Conservation (phyloP, 371 early-diverging fungal species). For the Entomophthora muscae region DNA sequence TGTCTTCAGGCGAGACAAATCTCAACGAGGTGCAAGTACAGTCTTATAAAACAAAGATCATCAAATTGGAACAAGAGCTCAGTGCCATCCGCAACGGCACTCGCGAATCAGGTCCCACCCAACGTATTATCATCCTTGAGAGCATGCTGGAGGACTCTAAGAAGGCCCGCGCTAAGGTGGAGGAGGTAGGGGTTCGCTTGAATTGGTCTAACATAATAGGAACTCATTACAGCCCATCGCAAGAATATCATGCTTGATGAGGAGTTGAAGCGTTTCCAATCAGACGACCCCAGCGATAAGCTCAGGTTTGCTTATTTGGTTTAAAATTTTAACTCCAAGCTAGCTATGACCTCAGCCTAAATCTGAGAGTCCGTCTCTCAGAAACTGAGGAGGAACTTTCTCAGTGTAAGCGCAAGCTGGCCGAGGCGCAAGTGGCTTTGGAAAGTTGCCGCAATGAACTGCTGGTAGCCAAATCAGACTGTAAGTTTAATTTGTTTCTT, state of each 20-base stretch:
- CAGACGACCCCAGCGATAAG: not conserved
- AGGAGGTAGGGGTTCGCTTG: conserved; percentile 22
- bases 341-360: conserved; percentile 20
- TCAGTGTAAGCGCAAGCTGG: conserved; percentile 19
- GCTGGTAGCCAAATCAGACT: conserved; percentile 16
- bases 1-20: conserved; percentile 23
- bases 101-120: conserved; percentile 22
- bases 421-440: conserved; percentile 20
- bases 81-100: conserved; percentile 33
- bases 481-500: conserved; percentile 13
- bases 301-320: conserved; percentile 6
- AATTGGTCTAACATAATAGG: conserved; percentile 13
- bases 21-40: conserved; percentile 18
- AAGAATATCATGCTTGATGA: conserved; percentile 48
- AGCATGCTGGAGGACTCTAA: conserved; percentile 53
- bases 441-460: conserved; percentile 20
- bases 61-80: conserved; percentile 61
- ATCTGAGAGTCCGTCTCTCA: conserved; percentile 16
- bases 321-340: conserved; percentile 8
- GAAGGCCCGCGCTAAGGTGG: conserved; percentile 44
- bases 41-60: conserved; percentile 21
- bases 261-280: conserved; percentile 42
- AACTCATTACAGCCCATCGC: conserved; percentile 46
- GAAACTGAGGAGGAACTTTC: conserved; percentile 22
- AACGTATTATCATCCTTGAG: conserved; percentile 38